phyloP scores from a whole-genome alignment of 1,284 basidiomycete species.

The Apiotrichum gamsii region DNA sequence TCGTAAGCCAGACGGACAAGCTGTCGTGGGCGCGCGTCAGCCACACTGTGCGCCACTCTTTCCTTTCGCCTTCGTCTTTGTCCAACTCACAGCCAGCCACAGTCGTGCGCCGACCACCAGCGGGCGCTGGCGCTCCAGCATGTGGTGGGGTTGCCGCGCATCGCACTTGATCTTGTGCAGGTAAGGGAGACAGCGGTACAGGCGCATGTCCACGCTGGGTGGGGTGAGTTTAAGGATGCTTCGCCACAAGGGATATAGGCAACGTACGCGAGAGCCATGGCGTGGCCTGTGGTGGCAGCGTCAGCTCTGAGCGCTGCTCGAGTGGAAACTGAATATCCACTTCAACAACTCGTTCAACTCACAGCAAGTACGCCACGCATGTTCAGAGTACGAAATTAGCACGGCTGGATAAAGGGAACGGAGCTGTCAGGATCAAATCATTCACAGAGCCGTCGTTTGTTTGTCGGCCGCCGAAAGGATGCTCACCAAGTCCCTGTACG shows the following conservation, averaged over 20 bases:
- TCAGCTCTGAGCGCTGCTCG: too few relatives aligned
- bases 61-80: too few relatives aligned
- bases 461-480: constrained; percentile 15
- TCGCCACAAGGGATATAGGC: too few relatives aligned
- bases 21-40: not conserved
- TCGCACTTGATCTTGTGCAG: constrained; percentile 19
- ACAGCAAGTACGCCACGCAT: constrained; percentile 29
- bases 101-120: constrained; percentile 22
- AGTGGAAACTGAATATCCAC: too few relatives aligned
- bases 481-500: constrained; percentile 19
- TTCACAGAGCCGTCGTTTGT: too few relatives aligned
- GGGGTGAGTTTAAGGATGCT: too few relatives aligned
- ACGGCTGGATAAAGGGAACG: constrained; percentile 7
- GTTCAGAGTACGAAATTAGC: constrained; percentile 10
- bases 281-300: constrained; percentile 25
- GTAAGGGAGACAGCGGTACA: constrained; percentile 29
- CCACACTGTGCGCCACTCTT: constrained; percentile 8
- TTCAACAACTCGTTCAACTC: too few relatives aligned
- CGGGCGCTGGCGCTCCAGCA: constrained; percentile 15
- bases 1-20: constrained; percentile 12
- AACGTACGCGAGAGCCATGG: constrained; percentile 23
- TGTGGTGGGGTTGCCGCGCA: constrained; percentile 10
- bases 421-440: not conserved
- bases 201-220: constrained; percentile 25
- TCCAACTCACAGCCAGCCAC: constrained; percentile 21